Conservation (phyloP, 148 eudicot species). For the Cornus florida region DNA sequence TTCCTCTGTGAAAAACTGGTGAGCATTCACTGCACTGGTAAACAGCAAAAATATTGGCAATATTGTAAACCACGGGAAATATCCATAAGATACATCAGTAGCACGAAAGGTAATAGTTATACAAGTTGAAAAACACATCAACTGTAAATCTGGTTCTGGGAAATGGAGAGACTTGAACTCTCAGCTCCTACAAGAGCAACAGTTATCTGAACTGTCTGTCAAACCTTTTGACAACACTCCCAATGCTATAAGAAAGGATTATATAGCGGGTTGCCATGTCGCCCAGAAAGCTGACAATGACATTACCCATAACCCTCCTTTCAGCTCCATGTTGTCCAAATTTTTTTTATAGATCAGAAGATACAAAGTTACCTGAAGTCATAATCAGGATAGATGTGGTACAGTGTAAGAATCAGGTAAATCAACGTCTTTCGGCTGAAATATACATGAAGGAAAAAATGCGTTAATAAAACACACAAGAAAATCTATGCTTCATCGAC, state of each 20-base stretch:
- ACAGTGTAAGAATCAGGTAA: constrained; percentile 79
- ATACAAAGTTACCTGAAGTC: constrained; percentile 86
- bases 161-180: constrained; percentile 99
- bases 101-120: no score
- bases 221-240: constrained; percentile 99
- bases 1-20: constrained; percentile 89
- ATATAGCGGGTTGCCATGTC: constrained; percentile 94
- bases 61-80: constrained; percentile 28
- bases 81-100: not conserved
- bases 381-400: constrained; percentile 94
- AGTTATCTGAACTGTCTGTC: constrained; percentile 91
- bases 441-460: constrained; percentile 14
- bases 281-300: constrained; percentile 96
- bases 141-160: constrained; percentile 46
- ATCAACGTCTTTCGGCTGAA: constrained; percentile 91
- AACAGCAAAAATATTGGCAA: constrained; percentile 46
- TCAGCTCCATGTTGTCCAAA: not conserved
- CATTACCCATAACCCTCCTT: constrained; percentile 98
- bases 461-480: constrained; percentile 15
- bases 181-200: constrained; percentile 99
- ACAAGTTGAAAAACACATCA: not conserved
- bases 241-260: constrained; percentile 58
- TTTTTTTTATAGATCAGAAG: constrained; percentile 1
- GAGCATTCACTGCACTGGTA: constrained; percentile 94
- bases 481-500: constrained; percentile 5